These are phyloP conservation scores for Globisporangium cylindrosporum DNA, from an alignment of 352 stramenopile genomes.

Conservation along the genomic window DNA sequence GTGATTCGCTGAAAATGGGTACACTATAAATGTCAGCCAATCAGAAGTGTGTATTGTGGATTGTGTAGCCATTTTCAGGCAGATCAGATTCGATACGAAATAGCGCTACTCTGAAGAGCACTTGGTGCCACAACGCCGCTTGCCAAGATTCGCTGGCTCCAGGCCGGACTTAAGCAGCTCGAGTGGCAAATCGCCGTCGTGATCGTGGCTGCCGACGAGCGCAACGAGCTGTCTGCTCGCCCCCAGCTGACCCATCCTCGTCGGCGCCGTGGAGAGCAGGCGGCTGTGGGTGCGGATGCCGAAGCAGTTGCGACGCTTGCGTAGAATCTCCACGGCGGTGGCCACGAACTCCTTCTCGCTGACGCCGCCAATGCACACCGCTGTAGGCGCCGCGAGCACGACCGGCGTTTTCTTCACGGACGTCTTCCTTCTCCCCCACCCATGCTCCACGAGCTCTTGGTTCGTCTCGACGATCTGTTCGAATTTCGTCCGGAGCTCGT, in stretches of 20 bases:
- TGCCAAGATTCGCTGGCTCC: background rate
- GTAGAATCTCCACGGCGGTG: background rate
- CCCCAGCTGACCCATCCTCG: background rate
- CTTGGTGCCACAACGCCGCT: background rate
- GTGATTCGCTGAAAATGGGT: background rate
- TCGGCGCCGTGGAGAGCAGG: background rate
- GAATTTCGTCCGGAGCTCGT: background rate
- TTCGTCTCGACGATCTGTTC: background rate
- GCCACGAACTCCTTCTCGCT: background rate
- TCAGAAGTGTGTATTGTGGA: background rate
- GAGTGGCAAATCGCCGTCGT: background rate
- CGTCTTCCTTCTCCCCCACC: background rate
- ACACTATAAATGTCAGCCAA: background rate
- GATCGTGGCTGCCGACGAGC: background rate
- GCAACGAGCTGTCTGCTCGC: background rate
- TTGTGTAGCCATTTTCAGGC: background rate
- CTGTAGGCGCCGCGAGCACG: background rate
- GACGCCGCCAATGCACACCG: background rate
- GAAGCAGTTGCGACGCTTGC: background rate
- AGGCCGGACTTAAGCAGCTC: background rate
- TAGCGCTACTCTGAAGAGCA: background rate
- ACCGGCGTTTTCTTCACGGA: background rate
- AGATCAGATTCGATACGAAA: background rate
- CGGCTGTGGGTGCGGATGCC: background rate
- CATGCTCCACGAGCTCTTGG: background rate